Base-by-base conservation (phyloP, 805 yeast genomes). In the Pichia manshurica region DNA sequence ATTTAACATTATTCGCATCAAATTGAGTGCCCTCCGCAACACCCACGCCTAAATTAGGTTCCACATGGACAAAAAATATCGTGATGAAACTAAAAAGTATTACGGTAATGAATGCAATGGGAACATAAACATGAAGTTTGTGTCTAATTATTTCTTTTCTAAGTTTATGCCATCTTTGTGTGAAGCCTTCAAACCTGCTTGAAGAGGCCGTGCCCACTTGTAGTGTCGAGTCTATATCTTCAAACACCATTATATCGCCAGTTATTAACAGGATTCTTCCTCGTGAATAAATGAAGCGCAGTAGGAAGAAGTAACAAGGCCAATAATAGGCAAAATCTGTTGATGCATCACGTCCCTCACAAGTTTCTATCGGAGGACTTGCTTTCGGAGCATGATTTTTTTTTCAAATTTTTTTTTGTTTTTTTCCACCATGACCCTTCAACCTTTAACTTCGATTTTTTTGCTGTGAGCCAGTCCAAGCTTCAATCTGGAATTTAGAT, bases 11-110 rank as follows among this genome's bases (percentile, higher is more conserved):
- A 31, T 61, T 58, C 5, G 69, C 55, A 12, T 65, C 62, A 45
- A 67, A 54, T 20, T 54, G 56, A 1, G 62, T 59, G 2, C 71
- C 66, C 29, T 68, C 56, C 5, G 63, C 59, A 7, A 68, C 53
- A 37, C 55, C 59, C 2, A 59, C 64, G 7, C 69, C 67, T 1
- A 65, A 44, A 13, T 57, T 53, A 9, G 68, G 68, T 23, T 51
- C 46, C 4, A 62, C 59, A 17, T 46, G 39, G 10, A 47, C 25
- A 9, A 53, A 39, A 34, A 62, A 60, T 0, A 49, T 31, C 6
- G 44, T 20, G 0, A 51, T 40, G 0, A 46, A 15, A 8, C 54
- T 35, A 17, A 56, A 37, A 3, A 62, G 28, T 3, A 51, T 15
- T 6, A 47, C 9, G 4, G 53, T 43, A 4, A 62, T 36, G 0